Evolutionary conservation across 768 basidiomycete species (phyloP).

Genomic region (Coprinopsis sp.): DNA sequence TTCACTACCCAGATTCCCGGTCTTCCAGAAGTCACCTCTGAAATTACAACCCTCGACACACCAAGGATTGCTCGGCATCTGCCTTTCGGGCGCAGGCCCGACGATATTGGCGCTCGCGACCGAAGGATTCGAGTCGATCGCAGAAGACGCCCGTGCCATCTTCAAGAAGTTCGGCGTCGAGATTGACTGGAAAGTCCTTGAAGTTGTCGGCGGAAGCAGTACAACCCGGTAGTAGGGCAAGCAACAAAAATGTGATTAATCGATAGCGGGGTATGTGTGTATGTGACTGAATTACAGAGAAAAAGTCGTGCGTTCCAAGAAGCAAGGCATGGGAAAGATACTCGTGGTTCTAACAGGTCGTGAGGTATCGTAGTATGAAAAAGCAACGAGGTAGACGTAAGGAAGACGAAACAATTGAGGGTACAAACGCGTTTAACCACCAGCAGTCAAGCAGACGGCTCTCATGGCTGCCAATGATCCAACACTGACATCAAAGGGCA

Average conservation of each 20-base stretch:
- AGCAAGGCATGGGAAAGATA: background rate
- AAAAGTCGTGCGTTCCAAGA: too few relatives aligned
- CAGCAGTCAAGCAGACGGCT: constrained; percentile 87
- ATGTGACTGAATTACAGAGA: background rate
- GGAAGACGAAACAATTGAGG: background rate
- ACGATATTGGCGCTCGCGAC: constrained; percentile 96
- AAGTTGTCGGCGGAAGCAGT: constrained; percentile 47
- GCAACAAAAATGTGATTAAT: background rate
- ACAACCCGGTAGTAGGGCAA: constrained; percentile 4
- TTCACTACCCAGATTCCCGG: constrained; percentile 78
- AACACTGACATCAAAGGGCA: constrained; percentile 69
- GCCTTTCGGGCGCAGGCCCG: constrained; percentile 95
- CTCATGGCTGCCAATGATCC: constrained; percentile 76
- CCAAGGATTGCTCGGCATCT: constrained; percentile 94
- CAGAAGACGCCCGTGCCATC: constrained; percentile 70
- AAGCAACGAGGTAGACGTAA: background rate
- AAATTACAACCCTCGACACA: constrained; percentile 85
- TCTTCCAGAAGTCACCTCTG: constrained; percentile 84
- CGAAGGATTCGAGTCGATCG: constrained; percentile 76
- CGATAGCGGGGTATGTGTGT: background rate
- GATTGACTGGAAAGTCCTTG: constrained; percentile 87
- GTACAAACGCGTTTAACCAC: constrained; percentile 39
- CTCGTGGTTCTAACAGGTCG: background rate
- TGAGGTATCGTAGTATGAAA: background rate
- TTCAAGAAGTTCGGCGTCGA: constrained; percentile 70